Conservation (phyloP, 768 basidiomycete species). For the Serendipita sp. region DNA sequence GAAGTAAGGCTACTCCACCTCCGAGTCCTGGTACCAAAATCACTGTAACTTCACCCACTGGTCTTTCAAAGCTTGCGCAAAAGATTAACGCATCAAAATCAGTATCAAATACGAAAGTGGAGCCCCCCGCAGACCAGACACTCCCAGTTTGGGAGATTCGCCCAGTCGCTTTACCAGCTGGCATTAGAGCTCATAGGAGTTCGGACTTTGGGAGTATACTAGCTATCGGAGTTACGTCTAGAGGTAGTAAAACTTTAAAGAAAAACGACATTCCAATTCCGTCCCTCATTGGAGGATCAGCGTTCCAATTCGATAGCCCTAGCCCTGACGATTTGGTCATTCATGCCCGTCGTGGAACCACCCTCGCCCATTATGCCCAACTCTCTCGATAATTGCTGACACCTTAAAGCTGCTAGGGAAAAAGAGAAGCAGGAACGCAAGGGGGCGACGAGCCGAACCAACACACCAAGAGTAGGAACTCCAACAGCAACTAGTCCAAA, state of each 20-base stretch:
- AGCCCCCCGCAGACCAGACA: too few species aligned
- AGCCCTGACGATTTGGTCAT: slow-evolving; percentile 87
- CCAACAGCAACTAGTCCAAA: slow-evolving; percentile 14
- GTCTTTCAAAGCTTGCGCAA: slow-evolving; percentile 52
- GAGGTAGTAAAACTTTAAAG: too few species aligned
- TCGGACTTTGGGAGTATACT: too few species aligned
- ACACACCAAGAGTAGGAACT: slow-evolving; percentile 21
- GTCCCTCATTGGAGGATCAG: background rate
- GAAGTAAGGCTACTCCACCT: slow-evolving; percentile 19
- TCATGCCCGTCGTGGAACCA: slow-evolving; percentile 62
- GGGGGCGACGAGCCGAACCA: slow-evolving; percentile 31
- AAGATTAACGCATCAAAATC: slow-evolving; percentile 43
- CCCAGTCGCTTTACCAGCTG: too few species aligned
- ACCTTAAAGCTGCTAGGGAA: slow-evolving; percentile 51
- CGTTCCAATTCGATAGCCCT: slow-evolving; percentile 61
- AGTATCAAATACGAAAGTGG: too few species aligned
- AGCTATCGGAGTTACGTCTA: too few species aligned
- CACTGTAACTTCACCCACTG: slow-evolving; percentile 7
- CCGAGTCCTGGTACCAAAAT: slow-evolving; percentile 13
- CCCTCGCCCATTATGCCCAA: slow-evolving; percentile 21
- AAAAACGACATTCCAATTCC: background rate
- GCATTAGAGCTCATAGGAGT: too few species aligned
- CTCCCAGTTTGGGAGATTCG: background rate
- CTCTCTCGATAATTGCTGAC: slow-evolving; percentile 12
- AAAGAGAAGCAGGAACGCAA: slow-evolving; percentile 50